Base-by-base conservation (phyloP, 1,284 basidiomycete genomes). In the Moesziomyces sp. region DNA sequence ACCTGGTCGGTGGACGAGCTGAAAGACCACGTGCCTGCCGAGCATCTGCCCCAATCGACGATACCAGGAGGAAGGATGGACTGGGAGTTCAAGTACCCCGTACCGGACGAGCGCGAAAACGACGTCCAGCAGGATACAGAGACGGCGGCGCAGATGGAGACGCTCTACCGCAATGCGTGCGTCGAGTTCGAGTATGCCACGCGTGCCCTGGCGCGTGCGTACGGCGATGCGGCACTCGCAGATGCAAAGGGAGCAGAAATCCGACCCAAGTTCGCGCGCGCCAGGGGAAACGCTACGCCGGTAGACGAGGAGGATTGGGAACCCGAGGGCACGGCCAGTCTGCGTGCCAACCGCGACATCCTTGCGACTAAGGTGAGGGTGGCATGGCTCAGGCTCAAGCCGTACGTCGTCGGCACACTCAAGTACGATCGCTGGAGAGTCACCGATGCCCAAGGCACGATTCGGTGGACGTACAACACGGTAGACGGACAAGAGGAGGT, bases 361-460 rank as follows among this genome's bases (percentile, higher is more conserved):
- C 21, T 78, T 44, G 80, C 80, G n/a, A 82, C 78, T 24, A 70
- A 72, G 23, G 63, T 82, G 46, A 64, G 80, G 9, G 78, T 82
- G 0, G 75, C 77, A 13, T 82, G 77, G 75, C 57, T 82, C 30
- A 69, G 70, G 46, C 57, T 78, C 38, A 71, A 68, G 49, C 80
- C 80, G 1, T 80, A 79, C 49, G 68, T 79, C 24, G 58, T 77
- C 11, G 80, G 79, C 8, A 70, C 54, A n/a, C 66, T 71, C 54
- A 72, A 69, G 54, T 75, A 71, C 59, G 63, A 75, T 43, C 72
- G 80, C 7, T 68, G 75, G 72, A 48, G 64, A 18, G 71, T 77
- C 16, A 46, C 54, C 10, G 64, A 69, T 26, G 52, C 24, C 6
- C 72, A 81, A 42, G 79, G 79, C 8, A 63, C 66, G 19, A 68